Evolutionary conservation across 441 rosid species (phyloP).

Genomic region (Jatropha podagrica): DNA sequence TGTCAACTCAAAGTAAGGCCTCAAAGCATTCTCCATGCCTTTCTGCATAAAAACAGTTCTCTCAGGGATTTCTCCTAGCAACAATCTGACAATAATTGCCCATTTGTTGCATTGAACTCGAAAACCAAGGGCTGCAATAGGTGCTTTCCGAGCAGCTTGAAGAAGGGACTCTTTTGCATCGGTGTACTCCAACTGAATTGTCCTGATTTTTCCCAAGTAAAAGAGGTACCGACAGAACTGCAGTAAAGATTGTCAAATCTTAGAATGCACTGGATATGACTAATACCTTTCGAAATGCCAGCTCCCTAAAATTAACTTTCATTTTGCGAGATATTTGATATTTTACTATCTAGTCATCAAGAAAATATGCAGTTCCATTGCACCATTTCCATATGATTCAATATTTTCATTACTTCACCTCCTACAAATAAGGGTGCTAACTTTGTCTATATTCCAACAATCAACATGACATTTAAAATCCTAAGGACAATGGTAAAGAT

Average conservation of each 20-base stretch:
- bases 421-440: neutral
- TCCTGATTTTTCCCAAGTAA: constrained; percentile 74
- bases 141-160: constrained; percentile 79
- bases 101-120: constrained; percentile 79
- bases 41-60: constrained; percentile 74
- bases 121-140: constrained; percentile 70
- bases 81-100: constrained; percentile 63
- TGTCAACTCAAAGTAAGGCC: constrained; percentile 81
- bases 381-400: constrained; percentile 10
- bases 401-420: neutral
- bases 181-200: constrained; percentile 76
- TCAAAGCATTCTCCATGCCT: constrained; percentile 77
- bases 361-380: neutral
- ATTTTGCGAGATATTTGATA: neutral
- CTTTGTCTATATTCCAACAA: neutral
- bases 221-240: constrained; percentile 77
- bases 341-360: neutral
- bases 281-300: constrained; percentile 7
- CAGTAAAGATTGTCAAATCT: constrained; percentile 23
- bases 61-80: constrained; percentile 76
- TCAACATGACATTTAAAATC: neutral
- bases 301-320: neutral
- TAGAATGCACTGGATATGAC: constrained; percentile 4
- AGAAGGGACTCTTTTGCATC: constrained; percentile 80
- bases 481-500: neutral